phyloP scores from a whole-genome alignment of 2,329 filamentous ascomycete genomes.

The Paecilomyces variotii region DNA sequence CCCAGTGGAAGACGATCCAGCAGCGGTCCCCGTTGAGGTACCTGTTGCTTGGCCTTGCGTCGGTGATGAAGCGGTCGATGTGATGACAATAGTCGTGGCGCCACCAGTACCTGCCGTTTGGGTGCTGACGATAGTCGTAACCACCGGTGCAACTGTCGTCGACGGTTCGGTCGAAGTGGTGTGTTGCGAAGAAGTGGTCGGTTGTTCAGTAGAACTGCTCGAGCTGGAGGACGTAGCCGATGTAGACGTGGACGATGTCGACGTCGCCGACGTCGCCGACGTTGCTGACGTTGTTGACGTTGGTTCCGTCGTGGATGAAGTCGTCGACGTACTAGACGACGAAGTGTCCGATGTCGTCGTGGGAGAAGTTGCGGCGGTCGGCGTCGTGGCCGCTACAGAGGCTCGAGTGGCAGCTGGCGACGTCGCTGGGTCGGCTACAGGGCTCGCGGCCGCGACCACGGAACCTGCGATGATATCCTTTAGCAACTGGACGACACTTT shows the following conservation, averaged over 20 bases:
- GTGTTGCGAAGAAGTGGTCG: neutral
- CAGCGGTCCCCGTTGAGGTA: conserved; percentile 18
- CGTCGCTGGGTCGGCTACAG: neutral
- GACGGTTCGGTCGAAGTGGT: neutral
- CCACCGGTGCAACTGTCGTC: neutral
- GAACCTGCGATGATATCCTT: neutral
- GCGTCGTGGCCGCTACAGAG: neutral
- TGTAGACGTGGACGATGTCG: neutral
- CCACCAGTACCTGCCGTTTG: neutral
- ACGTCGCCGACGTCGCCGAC: neutral
- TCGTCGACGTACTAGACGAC: neutral
- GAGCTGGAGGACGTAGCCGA: neutral
- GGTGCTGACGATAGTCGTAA: neutral
- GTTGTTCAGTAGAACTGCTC: neutral
- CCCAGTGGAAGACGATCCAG: conserved; percentile 16
- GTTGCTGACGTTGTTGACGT: neutral
- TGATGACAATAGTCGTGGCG: conserved; percentile 17
- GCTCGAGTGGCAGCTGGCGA: neutral
- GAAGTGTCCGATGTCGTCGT: neutral
- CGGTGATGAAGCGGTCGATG: conserved; percentile 10
- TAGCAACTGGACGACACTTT: neutral
- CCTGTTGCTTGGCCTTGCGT: conserved; percentile 7
- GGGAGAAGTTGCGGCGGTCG: neutral
- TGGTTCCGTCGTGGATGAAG: neutral
- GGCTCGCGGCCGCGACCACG: too few relatives aligned